These are phyloP conservation scores for Jackrogersella multiformis DNA, from an alignment of 495 filamentous ascomycete species.

Conservation along the genomic window DNA sequence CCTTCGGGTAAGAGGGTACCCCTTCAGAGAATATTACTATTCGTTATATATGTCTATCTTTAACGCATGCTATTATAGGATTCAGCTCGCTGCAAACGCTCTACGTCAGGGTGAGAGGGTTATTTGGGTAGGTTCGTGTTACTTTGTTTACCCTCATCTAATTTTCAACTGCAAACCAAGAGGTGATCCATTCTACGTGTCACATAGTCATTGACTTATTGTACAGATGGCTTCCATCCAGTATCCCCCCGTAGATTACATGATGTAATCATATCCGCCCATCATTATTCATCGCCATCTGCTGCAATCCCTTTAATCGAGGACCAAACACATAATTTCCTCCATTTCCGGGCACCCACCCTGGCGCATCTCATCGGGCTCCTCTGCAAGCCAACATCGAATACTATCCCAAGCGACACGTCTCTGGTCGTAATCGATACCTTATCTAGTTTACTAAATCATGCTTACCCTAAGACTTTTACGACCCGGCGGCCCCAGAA, in stretches of 20 bases:
- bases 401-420: conserved; percentile 67
- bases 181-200: conserved; percentile 4
- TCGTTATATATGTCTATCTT: conserved; percentile 12
- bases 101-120: conserved; percentile 70
- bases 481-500: conserved; percentile 40
- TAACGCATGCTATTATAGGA: conserved; percentile 56
- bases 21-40: background rate
- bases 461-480: conserved; percentile 68
- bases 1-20: conserved; percentile 73
- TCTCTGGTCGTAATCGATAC: conserved; percentile 79
- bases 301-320: conserved; percentile 7
- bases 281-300: conserved; percentile 1
- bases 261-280: conserved; percentile 33
- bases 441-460: conserved; percentile 75
- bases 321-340: conserved; percentile 42
- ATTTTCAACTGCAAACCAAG: background rate
- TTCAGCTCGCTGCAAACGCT: conserved; percentile 73
- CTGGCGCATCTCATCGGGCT: conserved; percentile 83
- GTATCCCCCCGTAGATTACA: conserved; percentile 36
- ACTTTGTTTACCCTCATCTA: conserved; percentile 4
- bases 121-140: conserved; percentile 83
- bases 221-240: conserved; percentile 38
- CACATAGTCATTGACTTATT: conserved; percentile 14
- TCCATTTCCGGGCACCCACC: conserved; percentile 55
- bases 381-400: conserved; percentile 66